These are phyloP conservation scores for Euclidium syriacum DNA, from an alignment of 345 rosid species.

Conservation along the genomic window DNA sequence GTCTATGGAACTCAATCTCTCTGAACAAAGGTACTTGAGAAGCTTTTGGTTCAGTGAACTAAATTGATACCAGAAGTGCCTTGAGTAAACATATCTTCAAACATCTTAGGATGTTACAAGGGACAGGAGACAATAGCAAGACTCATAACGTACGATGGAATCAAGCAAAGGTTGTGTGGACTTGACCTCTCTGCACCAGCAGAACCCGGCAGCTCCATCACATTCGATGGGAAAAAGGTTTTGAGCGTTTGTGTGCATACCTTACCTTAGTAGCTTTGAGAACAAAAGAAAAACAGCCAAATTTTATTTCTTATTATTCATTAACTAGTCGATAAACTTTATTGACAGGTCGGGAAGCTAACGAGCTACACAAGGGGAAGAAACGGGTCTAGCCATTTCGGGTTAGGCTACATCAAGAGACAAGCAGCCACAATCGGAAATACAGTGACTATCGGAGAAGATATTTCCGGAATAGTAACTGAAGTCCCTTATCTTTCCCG, in stretches of 20 bases:
- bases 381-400: conserved; percentile 47
- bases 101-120: conserved; percentile 69
- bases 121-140: conserved; percentile 92
- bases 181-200: conserved; percentile 64
- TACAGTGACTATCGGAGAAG: conserved; percentile 55
- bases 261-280: not conserved
- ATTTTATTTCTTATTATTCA: not conserved
- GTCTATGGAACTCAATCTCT: conserved; percentile 87
- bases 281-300: not conserved
- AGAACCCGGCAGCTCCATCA: conserved; percentile 66
- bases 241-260: conserved; percentile 3
- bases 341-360: conserved; percentile 60
- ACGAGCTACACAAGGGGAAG: conserved; percentile 63
- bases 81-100: conserved; percentile 4
- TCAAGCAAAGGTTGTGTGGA: conserved; percentile 81
- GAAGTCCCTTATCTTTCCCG: conserved; percentile 60
- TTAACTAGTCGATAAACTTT: not conserved
- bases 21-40: conserved; percentile 65
- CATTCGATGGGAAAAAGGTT: conserved; percentile 66
- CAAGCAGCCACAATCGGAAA: conserved; percentile 45
- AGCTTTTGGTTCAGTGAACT: conserved; percentile 1
- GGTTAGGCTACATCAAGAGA: conserved; percentile 73
- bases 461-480: conserved; percentile 42
- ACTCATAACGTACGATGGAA: conserved; percentile 80
- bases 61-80: not conserved